Evolutionary conservation across 208 protist genomes (phyloP).

Genomic region (Naegleria gruberi): DNA sequence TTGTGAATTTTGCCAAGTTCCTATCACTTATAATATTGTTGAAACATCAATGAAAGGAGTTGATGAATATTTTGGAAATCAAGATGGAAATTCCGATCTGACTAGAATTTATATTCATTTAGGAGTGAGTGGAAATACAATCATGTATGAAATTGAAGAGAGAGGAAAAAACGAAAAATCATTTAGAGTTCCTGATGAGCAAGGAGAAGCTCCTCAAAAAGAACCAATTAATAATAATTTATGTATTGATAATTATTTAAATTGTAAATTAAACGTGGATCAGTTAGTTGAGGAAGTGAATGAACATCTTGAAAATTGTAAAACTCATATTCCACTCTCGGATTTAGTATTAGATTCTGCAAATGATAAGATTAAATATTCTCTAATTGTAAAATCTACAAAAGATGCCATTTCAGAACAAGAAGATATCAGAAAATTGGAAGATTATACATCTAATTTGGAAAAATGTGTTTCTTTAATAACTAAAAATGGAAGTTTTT

Average conservation of each 20-base stretch:
- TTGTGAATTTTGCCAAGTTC: background rate
- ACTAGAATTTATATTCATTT: background rate
- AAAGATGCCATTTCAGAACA: background rate
- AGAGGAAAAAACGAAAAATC: background rate
- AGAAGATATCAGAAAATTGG: background rate
- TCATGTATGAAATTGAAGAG: background rate
- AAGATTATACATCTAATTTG: background rate
- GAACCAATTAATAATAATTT: background rate
- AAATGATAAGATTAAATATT: background rate
- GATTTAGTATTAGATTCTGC: background rate
- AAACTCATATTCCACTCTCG: background rate
- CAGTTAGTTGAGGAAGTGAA: background rate
- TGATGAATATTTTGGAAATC: background rate
- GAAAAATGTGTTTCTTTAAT: background rate
- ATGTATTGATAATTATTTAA: too few species aligned
- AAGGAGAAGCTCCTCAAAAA: background rate
- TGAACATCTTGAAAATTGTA: background rate
- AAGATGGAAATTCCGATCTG: background rate
- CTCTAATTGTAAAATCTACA: background rate
- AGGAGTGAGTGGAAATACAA: background rate
- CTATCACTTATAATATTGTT: background rate
- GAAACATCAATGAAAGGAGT: background rate
- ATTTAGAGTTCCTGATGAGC: background rate
- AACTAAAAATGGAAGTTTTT: background rate
- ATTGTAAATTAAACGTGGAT: background rate